Evolutionary conservation across 768 basidiomycete genomes (phyloP).

Genomic region (Lactarius indigo): DNA sequence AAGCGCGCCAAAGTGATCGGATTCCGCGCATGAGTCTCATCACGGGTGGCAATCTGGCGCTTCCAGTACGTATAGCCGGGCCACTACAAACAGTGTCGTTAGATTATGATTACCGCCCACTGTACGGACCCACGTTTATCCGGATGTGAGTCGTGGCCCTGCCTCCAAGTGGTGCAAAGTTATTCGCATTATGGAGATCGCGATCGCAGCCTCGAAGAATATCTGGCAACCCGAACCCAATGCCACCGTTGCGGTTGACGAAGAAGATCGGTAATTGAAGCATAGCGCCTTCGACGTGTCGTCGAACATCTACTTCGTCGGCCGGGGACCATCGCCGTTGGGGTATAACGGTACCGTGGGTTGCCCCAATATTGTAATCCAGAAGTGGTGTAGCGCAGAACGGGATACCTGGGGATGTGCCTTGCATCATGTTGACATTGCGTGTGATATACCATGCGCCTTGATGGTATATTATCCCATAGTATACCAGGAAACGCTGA

Average conservation of each 20-base stretch:
- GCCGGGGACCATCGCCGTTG: neutral
- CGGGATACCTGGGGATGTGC: neutral
- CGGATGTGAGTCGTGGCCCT: neutral
- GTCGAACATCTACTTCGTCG: neutral
- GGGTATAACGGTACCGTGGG: neutral
- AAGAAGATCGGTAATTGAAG: neutral
- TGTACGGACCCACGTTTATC: neutral
- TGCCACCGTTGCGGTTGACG: neutral
- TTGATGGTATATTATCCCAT: neutral
- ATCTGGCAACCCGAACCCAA: neutral
- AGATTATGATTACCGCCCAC: neutral
- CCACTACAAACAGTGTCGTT: neutral
- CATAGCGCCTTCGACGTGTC: neutral
- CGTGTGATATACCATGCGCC: constrained; percentile 6
- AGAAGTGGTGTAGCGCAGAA: neutral
- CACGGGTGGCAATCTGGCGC: constrained; percentile 8
- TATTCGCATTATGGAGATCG: neutral
- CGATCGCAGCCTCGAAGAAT: neutral
- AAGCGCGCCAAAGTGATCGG: constrained; percentile 4
- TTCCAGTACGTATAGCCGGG: constrained; percentile 11
- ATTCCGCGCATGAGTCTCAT: neutral
- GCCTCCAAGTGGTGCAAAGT: neutral
- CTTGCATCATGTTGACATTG: neutral
- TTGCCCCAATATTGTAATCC: neutral
- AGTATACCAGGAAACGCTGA: neutral